phyloP scores from a whole-genome alignment of 805 yeast species.

The Yarrowia bubula region DNA sequence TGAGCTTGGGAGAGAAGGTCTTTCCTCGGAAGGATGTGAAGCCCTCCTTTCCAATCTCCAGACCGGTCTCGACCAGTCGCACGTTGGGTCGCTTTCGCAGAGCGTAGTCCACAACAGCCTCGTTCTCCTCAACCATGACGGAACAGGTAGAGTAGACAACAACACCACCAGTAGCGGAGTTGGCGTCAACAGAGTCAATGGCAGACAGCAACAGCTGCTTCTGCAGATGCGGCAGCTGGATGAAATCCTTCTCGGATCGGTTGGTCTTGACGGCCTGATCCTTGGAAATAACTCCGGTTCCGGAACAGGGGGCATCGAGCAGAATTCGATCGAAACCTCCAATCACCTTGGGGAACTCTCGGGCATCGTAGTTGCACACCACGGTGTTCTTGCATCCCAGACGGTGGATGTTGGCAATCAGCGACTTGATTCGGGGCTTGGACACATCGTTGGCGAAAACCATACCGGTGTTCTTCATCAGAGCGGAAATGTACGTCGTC shows the following conservation, averaged over 20 bases:
- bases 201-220: constrained; percentile 92
- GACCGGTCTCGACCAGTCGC: constrained; percentile 85
- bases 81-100: constrained; percentile 95
- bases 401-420: constrained; percentile 96
- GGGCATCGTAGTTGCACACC: constrained; percentile 96
- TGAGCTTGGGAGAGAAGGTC: constrained; percentile 72
- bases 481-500: constrained; percentile 88
- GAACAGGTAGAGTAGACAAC: constrained; percentile 98
- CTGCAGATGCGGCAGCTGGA: constrained; percentile 94
- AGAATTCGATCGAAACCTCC: constrained; percentile 96
- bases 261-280: constrained; percentile 91
- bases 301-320: constrained; percentile 98
- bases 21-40: constrained; percentile 92
- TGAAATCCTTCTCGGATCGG: constrained; percentile 94
- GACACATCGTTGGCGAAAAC: constrained; percentile 97
- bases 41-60: constrained; percentile 94
- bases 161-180: constrained; percentile 86
- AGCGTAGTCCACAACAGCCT: constrained; percentile 97
- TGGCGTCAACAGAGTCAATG: constrained; percentile 94
- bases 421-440: constrained; percentile 92
- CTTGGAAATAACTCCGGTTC: constrained; percentile 98
- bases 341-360: constrained; percentile 96
- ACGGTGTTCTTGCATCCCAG: constrained; percentile 94
- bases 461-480: constrained; percentile 97
- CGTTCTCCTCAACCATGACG: constrained; percentile 97